A percentile compares a stretch with the other conserved stretches of the same genome.
These are phyloP conservation scores for Nakazawaea ambrosiae DNA, from an alignment of 805 yeast species.

Conservation along the genomic window DNA sequence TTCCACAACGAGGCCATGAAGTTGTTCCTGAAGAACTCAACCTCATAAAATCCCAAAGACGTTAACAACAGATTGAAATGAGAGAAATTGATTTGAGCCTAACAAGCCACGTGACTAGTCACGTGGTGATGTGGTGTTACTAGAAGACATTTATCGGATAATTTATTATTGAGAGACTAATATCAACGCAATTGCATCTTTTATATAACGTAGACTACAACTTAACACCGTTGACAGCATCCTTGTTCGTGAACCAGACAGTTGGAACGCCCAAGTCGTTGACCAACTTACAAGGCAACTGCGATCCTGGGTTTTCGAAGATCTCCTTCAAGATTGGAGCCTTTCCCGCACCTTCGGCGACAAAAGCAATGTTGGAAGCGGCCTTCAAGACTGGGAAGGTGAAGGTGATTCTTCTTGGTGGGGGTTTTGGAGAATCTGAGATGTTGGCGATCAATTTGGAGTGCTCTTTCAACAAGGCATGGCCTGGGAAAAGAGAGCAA, in stretches of 20 bases:
- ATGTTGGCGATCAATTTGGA: constrained; percentile 51
- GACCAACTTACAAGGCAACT: constrained; percentile 70
- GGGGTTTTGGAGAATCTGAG: constrained; percentile 87
- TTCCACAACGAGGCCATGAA: constrained; percentile 12
- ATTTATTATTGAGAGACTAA: no score
- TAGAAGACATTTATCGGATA: no score
- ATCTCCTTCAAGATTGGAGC: constrained; percentile 65
- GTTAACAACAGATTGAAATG: background rate
- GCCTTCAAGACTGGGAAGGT: constrained; percentile 68
- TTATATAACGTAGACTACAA: no score
- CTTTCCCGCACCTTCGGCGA: constrained; percentile 86
- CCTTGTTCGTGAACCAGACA: constrained; percentile 77
- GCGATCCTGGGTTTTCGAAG: constrained; percentile 42
- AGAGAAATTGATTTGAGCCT: no score
- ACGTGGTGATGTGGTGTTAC: no score
- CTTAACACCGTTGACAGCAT: constrained; percentile 61
- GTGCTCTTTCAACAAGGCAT: constrained; percentile 52
- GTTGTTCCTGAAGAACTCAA: constrained; percentile 1
- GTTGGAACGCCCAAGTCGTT: constrained; percentile 54
- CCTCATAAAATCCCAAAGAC: constrained; percentile 10
- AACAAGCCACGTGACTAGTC: no score
- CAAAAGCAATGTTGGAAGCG: constrained; percentile 59
- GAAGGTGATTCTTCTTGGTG: constrained; percentile 84
- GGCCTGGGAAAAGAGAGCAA: constrained; percentile 88
- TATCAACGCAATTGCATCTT: no score